Evolutionary conservation across 2,329 filamentous ascomycete species (phyloP).

Genomic region (Fusarium xylarioides): DNA sequence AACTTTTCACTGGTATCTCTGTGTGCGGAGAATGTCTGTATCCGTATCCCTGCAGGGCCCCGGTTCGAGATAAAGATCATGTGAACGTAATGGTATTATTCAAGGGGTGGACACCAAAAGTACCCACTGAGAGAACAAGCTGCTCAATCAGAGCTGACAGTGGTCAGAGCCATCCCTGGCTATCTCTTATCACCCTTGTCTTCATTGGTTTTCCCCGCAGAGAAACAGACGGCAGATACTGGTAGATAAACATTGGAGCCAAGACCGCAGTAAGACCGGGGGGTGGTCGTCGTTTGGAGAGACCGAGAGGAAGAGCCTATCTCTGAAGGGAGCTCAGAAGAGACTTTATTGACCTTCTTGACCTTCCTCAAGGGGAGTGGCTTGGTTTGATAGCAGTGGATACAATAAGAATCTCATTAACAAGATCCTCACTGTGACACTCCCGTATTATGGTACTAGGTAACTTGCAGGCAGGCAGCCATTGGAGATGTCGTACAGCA

Average conservation of each 20-base stretch:
- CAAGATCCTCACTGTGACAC: neutral
- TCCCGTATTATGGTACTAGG: neutral
- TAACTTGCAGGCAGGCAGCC: neutral
- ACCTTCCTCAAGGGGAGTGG: slow-evolving; percentile 34
- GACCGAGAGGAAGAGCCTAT: neutral
- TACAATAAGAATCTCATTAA: slow-evolving; percentile 9
- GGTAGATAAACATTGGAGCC: slow-evolving; percentile 31
- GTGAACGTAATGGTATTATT: slow-evolving; percentile 16
- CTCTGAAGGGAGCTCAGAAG: neutral
- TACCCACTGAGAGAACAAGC: neutral
- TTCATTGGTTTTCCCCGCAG: slow-evolving; percentile 30
- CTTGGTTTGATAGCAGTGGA: slow-evolving; percentile 27
- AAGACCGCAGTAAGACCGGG: slow-evolving; percentile 29
- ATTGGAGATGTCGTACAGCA: neutral
- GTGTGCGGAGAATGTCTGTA: slow-evolving; percentile 16
- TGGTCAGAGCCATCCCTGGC: neutral
- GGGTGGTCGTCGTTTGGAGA: neutral
- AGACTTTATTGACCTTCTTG: slow-evolving; percentile 19
- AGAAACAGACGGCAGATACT: slow-evolving; percentile 28
- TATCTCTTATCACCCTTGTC: neutral
- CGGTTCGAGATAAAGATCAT: slow-evolving; percentile 31
- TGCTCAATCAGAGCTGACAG: neutral
- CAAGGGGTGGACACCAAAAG: slow-evolving; percentile 3
- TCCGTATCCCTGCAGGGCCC: neutral
- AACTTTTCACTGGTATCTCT: neutral